Evolutionary conservation across 2,329 filamentous ascomycete genomes (phyloP).

Genomic region (Diaporthe caulivora): DNA sequence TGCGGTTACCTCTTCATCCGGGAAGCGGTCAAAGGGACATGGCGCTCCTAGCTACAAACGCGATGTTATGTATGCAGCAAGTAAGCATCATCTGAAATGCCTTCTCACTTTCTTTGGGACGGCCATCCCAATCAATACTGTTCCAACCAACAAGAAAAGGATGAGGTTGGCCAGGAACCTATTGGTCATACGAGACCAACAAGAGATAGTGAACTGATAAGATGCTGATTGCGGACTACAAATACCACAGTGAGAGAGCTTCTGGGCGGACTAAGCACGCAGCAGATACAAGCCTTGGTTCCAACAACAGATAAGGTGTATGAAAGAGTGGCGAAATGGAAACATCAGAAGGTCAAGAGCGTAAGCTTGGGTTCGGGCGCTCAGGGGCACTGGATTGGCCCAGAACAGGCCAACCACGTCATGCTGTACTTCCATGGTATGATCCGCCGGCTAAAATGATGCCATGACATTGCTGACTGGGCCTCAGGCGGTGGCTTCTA

Average conservation of each 20-base stretch:
- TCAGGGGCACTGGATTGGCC: slow-evolving; percentile 46
- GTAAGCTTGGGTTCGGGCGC: slow-evolving; percentile 20
- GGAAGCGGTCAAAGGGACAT: slow-evolving; percentile 8
- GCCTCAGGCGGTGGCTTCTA: slow-evolving; percentile 44
- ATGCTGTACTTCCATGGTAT: slow-evolving; percentile 48
- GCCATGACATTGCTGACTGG: background rate
- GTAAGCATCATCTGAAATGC: background rate
- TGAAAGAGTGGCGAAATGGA: background rate
- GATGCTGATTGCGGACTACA: background rate
- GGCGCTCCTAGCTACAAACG: slow-evolving; percentile 27
- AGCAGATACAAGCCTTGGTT: slow-evolving; percentile 23
- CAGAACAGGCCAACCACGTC: slow-evolving; percentile 45
- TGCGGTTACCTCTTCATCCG: slow-evolving; percentile 13
- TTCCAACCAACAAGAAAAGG: too few species aligned
- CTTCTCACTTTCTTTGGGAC: background rate
- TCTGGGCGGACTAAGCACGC: slow-evolving; percentile 6
- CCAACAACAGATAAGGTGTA: slow-evolving; percentile 27
- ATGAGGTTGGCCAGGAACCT: too few species aligned
- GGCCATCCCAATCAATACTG: too few species aligned
- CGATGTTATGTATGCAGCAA: slow-evolving; percentile 29
- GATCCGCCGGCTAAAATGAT: background rate
- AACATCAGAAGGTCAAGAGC: background rate
- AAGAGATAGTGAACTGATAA: too few species aligned
- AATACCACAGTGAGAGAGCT: slow-evolving; percentile 10
- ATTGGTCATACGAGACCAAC: too few species aligned